phyloP scores from a whole-genome alignment of 331 rosid species.

The Malus hybrid region DNA sequence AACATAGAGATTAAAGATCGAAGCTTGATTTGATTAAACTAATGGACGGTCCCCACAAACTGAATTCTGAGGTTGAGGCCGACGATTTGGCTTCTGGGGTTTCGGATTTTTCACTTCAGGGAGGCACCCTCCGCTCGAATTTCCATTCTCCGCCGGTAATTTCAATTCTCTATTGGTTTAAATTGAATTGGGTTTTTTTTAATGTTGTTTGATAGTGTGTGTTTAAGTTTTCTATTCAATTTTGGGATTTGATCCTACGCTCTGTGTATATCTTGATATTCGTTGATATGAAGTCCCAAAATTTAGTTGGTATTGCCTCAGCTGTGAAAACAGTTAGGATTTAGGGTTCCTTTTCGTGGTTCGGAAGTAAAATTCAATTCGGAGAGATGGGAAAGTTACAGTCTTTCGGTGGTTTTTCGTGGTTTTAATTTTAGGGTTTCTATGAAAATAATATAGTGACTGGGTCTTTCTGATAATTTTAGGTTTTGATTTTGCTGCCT shows the following conservation, averaged over 20 bases:
- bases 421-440: background rate
- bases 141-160: conserved; percentile 47
- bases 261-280: background rate
- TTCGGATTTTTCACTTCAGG: conserved; percentile 31
- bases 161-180: background rate
- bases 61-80: conserved; percentile 26
- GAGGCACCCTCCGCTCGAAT: conserved; percentile 7
- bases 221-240: background rate
- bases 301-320: background rate
- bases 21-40: conserved; percentile 11
- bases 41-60: conserved; percentile 43
- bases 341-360: background rate
- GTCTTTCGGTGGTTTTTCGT: background rate
- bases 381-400: background rate
- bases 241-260: background rate
- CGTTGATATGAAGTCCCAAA: background rate
- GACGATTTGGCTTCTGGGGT: conserved; percentile 34
- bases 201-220: background rate
- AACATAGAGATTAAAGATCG: background rate
- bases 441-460: background rate
- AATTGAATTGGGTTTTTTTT: background rate
- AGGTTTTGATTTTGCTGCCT: background rate
- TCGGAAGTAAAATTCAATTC: background rate
- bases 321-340: background rate
- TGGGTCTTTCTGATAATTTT: background rate